Conservation (phyloP, 2,329 filamentous ascomycete species). For the Shiraia sp. region DNA sequence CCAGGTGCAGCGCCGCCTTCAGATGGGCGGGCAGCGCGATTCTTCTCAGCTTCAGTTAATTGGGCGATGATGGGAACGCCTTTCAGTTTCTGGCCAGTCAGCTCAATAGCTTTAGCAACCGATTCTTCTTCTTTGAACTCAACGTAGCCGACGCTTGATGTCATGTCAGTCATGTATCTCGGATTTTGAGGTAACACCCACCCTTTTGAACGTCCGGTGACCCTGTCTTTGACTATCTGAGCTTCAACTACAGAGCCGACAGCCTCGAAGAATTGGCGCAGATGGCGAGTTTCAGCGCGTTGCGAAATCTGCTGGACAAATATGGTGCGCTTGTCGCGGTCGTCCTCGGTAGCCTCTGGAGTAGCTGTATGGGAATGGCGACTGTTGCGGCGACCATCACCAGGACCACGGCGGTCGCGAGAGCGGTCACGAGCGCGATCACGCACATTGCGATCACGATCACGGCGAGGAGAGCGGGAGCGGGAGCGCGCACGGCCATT, state of each 20-base stretch:
- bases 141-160: slow-evolving; percentile 89
- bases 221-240: slow-evolving; percentile 97
- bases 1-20: slow-evolving; percentile 60
- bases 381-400: slow-evolving; percentile 51
- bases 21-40: slow-evolving; percentile 87
- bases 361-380: slow-evolving; percentile 55
- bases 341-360: slow-evolving; percentile 86
- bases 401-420: slow-evolving; percentile 49
- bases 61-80: slow-evolving; percentile 98
- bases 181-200: slow-evolving; percentile 55
- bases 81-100: slow-evolving; percentile 98
- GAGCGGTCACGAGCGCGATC: slow-evolving; percentile 60
- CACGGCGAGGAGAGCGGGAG: slow-evolving; percentile 45
- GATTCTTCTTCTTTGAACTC: slow-evolving; percentile 98
- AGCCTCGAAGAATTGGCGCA: slow-evolving; percentile 94
- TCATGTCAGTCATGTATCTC: slow-evolving; percentile 43
- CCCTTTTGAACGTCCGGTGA: slow-evolving; percentile 97
- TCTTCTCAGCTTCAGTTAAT: slow-evolving; percentile 98
- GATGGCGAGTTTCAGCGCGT: slow-evolving; percentile 85
- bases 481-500: slow-evolving; percentile 41
- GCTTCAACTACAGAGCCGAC: slow-evolving; percentile 94
- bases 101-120: slow-evolving; percentile 88
- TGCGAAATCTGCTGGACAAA: slow-evolving; percentile 98
- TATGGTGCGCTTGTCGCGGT: slow-evolving; percentile 93
- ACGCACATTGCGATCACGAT: slow-evolving; percentile 43